Evolutionary conservation across 768 basidiomycete species (phyloP).

Genomic region (Pisolithus sp.): DNA sequence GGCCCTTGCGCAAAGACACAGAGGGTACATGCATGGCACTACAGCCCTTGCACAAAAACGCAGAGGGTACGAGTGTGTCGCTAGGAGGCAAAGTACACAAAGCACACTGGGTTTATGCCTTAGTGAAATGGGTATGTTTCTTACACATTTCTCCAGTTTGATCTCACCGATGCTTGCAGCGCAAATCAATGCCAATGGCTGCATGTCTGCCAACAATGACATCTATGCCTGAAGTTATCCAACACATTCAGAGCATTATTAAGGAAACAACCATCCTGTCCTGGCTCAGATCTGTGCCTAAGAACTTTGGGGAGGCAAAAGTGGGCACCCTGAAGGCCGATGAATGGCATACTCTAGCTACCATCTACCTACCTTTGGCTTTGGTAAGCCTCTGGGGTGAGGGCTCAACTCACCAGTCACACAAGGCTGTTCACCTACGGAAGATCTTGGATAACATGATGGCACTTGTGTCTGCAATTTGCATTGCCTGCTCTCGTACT

Average conservation of each 20-base stretch:
- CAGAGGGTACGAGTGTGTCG: background rate
- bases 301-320: slow-evolving; percentile 16
- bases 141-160: background rate
- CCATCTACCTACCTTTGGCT: slow-evolving; percentile 29
- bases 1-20: no score
- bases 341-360: slow-evolving; percentile 28
- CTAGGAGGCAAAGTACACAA: background rate
- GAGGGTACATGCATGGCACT: no score
- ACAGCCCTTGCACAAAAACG: background rate
- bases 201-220: background rate
- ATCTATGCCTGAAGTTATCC: background rate
- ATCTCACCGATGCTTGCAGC: background rate
- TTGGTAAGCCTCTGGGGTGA: slow-evolving; percentile 28
- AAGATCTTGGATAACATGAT: slow-evolving; percentile 24
- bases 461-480: no score
- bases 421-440: background rate
- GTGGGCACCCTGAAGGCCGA: slow-evolving; percentile 33
- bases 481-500: no score
- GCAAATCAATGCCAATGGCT: background rate
- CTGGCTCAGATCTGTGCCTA: slow-evolving; percentile 10
- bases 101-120: background rate
- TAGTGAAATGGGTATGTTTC: background rate
- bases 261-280: background rate
- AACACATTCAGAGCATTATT: slow-evolving; percentile 1
- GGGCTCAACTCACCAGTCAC: background rate